phyloP scores from a whole-genome alignment of 352 stramenopile species.

The Thalassiosira livingstoniorum region DNA sequence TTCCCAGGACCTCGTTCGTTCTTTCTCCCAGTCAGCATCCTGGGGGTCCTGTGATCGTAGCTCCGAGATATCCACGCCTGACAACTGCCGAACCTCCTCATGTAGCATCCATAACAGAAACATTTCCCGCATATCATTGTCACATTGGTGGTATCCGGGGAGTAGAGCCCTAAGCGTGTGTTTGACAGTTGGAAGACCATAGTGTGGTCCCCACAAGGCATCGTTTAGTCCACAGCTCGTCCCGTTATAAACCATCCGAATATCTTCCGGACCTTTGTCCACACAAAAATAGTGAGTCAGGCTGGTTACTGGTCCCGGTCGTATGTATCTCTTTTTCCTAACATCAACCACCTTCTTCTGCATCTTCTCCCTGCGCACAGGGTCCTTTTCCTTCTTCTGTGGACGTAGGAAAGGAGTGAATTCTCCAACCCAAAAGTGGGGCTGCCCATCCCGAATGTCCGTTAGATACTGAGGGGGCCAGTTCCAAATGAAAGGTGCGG shows the following conservation, averaged over 20 bases:
- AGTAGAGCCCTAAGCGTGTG: conserved; percentile 11
- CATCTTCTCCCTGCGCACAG: no score
- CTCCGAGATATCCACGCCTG: conserved; percentile 29
- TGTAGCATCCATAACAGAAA: no score
- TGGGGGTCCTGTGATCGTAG: not conserved
- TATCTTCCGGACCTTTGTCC: conserved; percentile 48
- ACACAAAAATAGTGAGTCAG: conserved; percentile 35
- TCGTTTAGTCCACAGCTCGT: conserved; percentile 45
- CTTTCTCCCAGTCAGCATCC: conserved; percentile 12
- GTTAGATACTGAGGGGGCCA: not conserved
- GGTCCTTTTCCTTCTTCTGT: no score
- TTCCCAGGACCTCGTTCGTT: conserved; percentile 20
- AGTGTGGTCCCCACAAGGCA: conserved; percentile 40
- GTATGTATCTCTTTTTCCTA: not conserved
- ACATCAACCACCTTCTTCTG: not conserved
- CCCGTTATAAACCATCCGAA: conserved; percentile 63
- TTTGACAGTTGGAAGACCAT: conserved; percentile 42
- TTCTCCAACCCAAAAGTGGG: no score
- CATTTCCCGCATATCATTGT: not conserved
- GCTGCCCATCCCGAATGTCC: not conserved
- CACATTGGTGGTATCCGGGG: not conserved
- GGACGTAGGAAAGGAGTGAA: no score
- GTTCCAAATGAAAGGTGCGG: not conserved
- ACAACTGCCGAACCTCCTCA: conserved; percentile 1
- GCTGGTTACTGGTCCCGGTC: not conserved